phyloP scores from a whole-genome alignment of 805 yeast species.

The Debaryomyces prosopidis region DNA sequence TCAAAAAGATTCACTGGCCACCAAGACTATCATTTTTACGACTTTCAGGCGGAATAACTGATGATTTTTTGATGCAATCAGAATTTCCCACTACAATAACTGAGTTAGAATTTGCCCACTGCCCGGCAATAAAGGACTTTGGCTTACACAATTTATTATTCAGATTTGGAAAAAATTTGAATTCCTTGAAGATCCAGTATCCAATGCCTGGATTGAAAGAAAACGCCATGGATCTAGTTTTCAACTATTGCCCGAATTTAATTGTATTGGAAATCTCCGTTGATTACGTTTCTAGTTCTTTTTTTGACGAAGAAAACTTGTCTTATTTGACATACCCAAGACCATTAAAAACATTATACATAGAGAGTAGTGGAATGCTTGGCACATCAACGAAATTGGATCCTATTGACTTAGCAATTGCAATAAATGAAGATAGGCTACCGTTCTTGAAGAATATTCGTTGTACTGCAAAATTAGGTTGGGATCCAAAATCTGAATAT shows the following conservation, averaged over 20 bases:
- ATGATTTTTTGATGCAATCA: constrained; percentile 70
- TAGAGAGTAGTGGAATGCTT: constrained; percentile 83
- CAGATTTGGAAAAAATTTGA: constrained; percentile 66
- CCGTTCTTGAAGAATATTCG: constrained; percentile 65
- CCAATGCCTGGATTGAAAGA: constrained; percentile 84
- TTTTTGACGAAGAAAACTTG: constrained; percentile 36
- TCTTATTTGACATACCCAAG: constrained; percentile 23
- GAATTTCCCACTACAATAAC: constrained; percentile 73
- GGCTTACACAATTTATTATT: constrained; percentile 63
- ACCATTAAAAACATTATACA: constrained; percentile 61
- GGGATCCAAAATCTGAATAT: constrained; percentile 60
- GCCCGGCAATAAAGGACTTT: constrained; percentile 72
- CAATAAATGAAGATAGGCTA: constrained; percentile 73
- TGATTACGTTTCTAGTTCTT: constrained; percentile 63
- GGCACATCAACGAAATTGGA: constrained; percentile 83
- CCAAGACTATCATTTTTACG: constrained; percentile 67
- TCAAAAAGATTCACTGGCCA: constrained; percentile 71
- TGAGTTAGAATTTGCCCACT: constrained; percentile 77
- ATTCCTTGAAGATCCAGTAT: constrained; percentile 66
- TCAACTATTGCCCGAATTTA: constrained; percentile 76
- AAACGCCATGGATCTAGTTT: constrained; percentile 70
- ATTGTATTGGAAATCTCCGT: constrained; percentile 65
- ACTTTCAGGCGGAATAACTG: constrained; percentile 86
- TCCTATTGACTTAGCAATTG: constrained; percentile 86
- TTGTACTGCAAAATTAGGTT: constrained; percentile 77